These are phyloP conservation scores for Pulveroboletus sp. DNA, from an alignment of 768 basidiomycete genomes.

Conservation along the genomic window DNA sequence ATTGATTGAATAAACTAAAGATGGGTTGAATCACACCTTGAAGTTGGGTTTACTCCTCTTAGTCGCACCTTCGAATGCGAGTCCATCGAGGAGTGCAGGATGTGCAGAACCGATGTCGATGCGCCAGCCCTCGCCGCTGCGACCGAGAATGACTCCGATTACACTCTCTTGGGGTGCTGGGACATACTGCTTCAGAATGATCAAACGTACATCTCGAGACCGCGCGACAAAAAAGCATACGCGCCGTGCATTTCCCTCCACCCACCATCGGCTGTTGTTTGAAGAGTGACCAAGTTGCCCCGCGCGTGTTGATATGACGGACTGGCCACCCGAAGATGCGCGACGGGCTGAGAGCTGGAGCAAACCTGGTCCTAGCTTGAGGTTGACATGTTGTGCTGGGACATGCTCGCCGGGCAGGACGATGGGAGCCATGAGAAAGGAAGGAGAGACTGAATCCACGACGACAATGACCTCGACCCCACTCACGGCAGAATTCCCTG, in stretches of 20 bases:
- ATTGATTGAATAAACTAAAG: constrained; percentile 5
- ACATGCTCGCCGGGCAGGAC: constrained; percentile 82
- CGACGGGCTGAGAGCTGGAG: constrained; percentile 42
- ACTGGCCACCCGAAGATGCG: constrained; percentile 11
- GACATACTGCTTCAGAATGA: constrained; percentile 59
- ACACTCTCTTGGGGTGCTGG: constrained; percentile 89
- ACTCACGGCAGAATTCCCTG: constrained; percentile 62
- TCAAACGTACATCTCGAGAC: background rate
- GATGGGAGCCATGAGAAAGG: constrained; percentile 41
- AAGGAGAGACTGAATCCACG: background rate
- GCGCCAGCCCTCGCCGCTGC: constrained; percentile 84
- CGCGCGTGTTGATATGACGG: constrained; percentile 59
- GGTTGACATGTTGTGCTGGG: constrained; percentile 67
- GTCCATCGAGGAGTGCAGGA: constrained; percentile 74
- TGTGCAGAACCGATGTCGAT: constrained; percentile 94
- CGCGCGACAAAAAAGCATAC: constrained; percentile 43
- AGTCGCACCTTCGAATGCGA: constrained; percentile 95
- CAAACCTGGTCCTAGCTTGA: constrained; percentile 85
- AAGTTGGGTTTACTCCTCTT: constrained; percentile 93
- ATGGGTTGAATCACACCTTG: constrained; percentile 49
- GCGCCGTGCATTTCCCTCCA: constrained; percentile 80
- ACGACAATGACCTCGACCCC: constrained; percentile 33
- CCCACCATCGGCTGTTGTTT: constrained; percentile 81
- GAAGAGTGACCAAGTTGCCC: constrained; percentile 64
- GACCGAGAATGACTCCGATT: constrained; percentile 74